A percentile compares a stretch with the other conserved stretches of the same genome.
phyloP scores from a whole-genome alignment of 2,329 filamentous ascomycete species.

The Leptosphaerulina australis region DNA sequence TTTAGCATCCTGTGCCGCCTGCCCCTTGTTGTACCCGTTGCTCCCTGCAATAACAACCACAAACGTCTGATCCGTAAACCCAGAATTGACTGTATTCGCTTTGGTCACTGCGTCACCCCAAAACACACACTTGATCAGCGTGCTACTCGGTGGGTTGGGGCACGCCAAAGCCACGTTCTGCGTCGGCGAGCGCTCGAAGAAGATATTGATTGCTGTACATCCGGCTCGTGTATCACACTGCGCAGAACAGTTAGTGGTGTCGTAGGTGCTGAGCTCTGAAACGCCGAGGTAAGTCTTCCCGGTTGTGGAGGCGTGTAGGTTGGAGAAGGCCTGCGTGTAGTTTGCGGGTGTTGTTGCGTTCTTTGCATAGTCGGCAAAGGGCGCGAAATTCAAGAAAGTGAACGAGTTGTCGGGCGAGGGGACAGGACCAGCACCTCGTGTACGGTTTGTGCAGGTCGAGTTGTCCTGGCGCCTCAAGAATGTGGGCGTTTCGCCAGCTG shows the following conservation, averaged over 20 bases:
- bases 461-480: constrained; percentile 11
- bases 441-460: constrained; percentile 14
- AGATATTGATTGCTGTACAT: constrained; percentile 35
- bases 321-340: constrained; percentile 33
- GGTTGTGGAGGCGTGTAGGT: constrained; percentile 33
- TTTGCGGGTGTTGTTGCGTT: constrained; percentile 31
- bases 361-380: constrained; percentile 21
- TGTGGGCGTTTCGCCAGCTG: constrained; percentile 7
- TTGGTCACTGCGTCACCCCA: constrained; percentile 23
- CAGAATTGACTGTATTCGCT: constrained; percentile 18
- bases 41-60: constrained; percentile 24
- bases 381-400: constrained; percentile 26
- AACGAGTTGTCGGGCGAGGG: constrained; percentile 15
- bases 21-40: constrained; percentile 29
- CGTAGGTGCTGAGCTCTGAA: constrained; percentile 32
- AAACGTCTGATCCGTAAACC: constrained; percentile 20
- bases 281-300: constrained; percentile 29
- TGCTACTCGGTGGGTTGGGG: constrained; percentile 24
- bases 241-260: constrained; percentile 31
- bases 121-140: constrained; percentile 32
- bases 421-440: constrained; percentile 18
- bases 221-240: constrained; percentile 21
- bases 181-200: constrained; percentile 31
- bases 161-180: constrained; percentile 19
- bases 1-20: constrained; percentile 13